phyloP scores from a whole-genome alignment of 1,139 yeast genomes.

The Taphrina wiesneri region DNA sequence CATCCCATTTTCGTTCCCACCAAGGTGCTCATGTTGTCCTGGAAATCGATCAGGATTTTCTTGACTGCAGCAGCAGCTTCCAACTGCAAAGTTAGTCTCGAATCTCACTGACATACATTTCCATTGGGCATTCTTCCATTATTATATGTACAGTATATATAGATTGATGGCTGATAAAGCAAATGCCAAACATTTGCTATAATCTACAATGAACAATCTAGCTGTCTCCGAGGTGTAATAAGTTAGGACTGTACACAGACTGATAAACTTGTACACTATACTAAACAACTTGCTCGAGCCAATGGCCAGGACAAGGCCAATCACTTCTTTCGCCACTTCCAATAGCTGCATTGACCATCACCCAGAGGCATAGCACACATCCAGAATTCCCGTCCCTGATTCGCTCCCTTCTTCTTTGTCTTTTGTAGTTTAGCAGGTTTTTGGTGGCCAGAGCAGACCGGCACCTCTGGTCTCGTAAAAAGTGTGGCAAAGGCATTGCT shows the following conservation, averaged over 20 bases:
- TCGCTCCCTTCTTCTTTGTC: constrained; percentile 46
- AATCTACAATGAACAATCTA: no score
- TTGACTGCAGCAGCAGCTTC: no score
- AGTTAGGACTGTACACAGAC: no score
- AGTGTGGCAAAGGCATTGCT: constrained; percentile 42
- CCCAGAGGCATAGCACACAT: constrained; percentile 46
- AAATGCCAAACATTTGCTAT: no score
- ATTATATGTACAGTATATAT: no score
- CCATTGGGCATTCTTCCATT: no score
- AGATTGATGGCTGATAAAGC: no score
- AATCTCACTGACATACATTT: no score
- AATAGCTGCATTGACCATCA: constrained; percentile 45
- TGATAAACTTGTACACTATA: background rate
- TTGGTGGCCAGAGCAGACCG: constrained; percentile 44
- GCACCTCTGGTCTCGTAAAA: constrained; percentile 44
- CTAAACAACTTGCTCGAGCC: background rate
- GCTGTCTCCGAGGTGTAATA: no score
- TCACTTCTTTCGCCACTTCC: constrained; percentile 44
- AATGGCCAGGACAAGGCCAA: no score
- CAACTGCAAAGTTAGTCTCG: no score
- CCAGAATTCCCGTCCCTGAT: constrained; percentile 50
- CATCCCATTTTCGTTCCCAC: background rate
- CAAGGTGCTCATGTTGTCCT: background rate
- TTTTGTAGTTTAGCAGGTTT: constrained; percentile 46
- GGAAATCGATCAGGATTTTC: no score